Evolutionary conservation across 1,284 basidiomycete species (phyloP).

Genomic region (Fistulina hepatica): DNA sequence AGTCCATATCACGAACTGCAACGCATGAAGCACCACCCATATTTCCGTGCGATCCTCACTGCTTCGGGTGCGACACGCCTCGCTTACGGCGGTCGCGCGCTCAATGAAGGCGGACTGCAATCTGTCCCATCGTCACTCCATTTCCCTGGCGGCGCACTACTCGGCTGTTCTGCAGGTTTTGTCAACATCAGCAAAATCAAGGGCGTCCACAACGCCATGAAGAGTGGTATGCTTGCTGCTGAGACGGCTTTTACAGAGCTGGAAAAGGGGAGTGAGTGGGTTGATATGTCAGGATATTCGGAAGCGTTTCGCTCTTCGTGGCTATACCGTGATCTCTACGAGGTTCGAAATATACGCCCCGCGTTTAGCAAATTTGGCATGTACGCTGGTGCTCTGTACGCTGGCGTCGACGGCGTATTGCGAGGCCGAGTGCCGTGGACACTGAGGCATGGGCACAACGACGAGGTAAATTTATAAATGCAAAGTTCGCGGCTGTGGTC

Average conservation of each 20-base stretch:
- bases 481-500: background rate
- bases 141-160: conserved; percentile 92
- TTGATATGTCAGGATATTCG: conserved; percentile 78
- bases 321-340: conserved; percentile 82
- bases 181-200: conserved; percentile 98
- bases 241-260: conserved; percentile 57
- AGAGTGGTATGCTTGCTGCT: conserved; percentile 94
- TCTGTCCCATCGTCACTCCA: conserved; percentile 76
- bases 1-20: conserved; percentile 88
- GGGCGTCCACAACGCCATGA: conserved; percentile 99
- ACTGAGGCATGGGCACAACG: conserved; percentile 36
- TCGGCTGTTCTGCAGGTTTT: conserved; percentile 95
- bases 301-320: conserved; percentile 68
- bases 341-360: conserved; percentile 89
- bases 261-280: conserved; percentile 9
- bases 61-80: conserved; percentile 32
- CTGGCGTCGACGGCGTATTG: conserved; percentile 82
- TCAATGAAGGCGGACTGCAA: conserved; percentile 95
- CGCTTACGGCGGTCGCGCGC: conserved; percentile 83
- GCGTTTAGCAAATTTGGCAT: conserved; percentile 84
- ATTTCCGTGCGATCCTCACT: conserved; percentile 74
- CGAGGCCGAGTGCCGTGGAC: conserved; percentile 91
- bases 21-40: conserved; percentile 97
- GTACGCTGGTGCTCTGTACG: conserved; percentile 85
- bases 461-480: background rate